These are phyloP conservation scores for Dactylellina sp. DNA, from an alignment of 2,329 filamentous ascomycete species.

Conservation along the genomic window DNA sequence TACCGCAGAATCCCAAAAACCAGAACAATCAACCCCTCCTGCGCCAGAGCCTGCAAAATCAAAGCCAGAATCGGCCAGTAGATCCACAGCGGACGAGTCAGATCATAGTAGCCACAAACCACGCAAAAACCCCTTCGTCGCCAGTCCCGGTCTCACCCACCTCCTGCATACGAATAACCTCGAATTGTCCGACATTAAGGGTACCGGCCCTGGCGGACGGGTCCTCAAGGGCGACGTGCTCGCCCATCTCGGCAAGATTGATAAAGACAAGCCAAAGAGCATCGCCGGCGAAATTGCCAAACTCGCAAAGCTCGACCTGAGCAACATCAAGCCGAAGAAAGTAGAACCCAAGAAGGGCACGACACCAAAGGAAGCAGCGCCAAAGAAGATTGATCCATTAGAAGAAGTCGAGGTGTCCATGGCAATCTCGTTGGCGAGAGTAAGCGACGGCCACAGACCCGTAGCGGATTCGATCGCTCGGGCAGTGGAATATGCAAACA, in stretches of 20 bases:
- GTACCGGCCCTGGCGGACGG: conserved; percentile 86
- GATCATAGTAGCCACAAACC: conserved; percentile 20
- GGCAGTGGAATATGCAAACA: conserved; percentile 80
- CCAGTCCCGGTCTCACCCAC: conserved; percentile 65
- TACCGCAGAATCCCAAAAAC: conserved; percentile 29
- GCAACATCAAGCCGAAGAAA: conserved; percentile 86
- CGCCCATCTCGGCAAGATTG: conserved; percentile 84
- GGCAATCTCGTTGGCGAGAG: conserved; percentile 75
- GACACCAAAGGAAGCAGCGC: conserved; percentile 66
- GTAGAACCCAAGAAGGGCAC: conserved; percentile 64
- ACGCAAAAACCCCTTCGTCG: conserved; percentile 76
- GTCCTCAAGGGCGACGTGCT: conserved; percentile 96
- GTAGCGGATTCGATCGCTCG: conserved; percentile 77
- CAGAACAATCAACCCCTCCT: not conserved
- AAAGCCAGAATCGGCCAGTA: not conserved
- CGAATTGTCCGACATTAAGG: conserved; percentile 81
- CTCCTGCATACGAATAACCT: conserved; percentile 84
- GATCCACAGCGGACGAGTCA: not conserved
- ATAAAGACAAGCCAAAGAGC: conserved; percentile 76
- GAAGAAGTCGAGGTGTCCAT: conserved; percentile 56
- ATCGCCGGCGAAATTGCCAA: conserved; percentile 79
- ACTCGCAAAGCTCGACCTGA: conserved; percentile 86
- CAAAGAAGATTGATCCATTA: conserved; percentile 60
- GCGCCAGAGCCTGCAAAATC: conserved; percentile 10
- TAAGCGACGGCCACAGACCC: conserved; percentile 62